phyloP scores from a whole-genome alignment of 2,329 filamentous ascomycete genomes.

The Ramularia collo-cygni region DNA sequence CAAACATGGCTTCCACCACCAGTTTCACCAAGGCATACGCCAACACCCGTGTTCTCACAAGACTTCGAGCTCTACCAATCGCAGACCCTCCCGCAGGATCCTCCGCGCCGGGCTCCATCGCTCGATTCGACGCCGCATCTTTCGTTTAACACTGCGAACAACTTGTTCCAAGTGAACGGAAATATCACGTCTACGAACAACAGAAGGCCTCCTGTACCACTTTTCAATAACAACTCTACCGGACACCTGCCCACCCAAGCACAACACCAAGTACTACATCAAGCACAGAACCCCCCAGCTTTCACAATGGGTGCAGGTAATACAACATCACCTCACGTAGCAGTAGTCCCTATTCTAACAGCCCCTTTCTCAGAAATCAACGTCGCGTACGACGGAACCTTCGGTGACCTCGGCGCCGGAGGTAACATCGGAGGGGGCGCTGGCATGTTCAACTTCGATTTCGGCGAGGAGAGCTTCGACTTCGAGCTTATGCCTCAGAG shows the following conservation, averaged over 20 bases:
- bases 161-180: slow-evolving; percentile 45
- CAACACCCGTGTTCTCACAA: slow-evolving; percentile 44
- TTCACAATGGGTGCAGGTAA: slow-evolving; percentile 55
- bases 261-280: slow-evolving; percentile 38
- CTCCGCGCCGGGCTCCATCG: slow-evolving; percentile 44
- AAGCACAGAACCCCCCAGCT: slow-evolving; percentile 24
- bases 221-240: slow-evolving; percentile 51
- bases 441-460: slow-evolving; percentile 22
- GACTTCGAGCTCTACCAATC: slow-evolving; percentile 73
- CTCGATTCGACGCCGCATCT: slow-evolving; percentile 48
- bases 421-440: slow-evolving; percentile 25
- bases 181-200: slow-evolving; percentile 32
- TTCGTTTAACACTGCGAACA: slow-evolving; percentile 48
- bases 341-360: too few relatives aligned
- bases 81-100: slow-evolving; percentile 32
- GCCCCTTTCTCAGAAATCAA: slow-evolving; percentile 38
- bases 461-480: slow-evolving; percentile 20
- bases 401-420: slow-evolving; percentile 35
- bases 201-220: slow-evolving; percentile 57
- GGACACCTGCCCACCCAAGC: slow-evolving; percentile 24
- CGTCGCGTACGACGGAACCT: slow-evolving; percentile 41
- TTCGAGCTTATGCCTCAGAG: slow-evolving; percentile 23
- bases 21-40: slow-evolving; percentile 45
- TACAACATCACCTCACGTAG: slow-evolving; percentile 14
- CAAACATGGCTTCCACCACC: slow-evolving; percentile 71